Evolutionary conservation across 164 flowering plant species (phyloP), one percentile per base, ranked within the genome.

Genomic region (Nymphaea thermarum): DNA sequence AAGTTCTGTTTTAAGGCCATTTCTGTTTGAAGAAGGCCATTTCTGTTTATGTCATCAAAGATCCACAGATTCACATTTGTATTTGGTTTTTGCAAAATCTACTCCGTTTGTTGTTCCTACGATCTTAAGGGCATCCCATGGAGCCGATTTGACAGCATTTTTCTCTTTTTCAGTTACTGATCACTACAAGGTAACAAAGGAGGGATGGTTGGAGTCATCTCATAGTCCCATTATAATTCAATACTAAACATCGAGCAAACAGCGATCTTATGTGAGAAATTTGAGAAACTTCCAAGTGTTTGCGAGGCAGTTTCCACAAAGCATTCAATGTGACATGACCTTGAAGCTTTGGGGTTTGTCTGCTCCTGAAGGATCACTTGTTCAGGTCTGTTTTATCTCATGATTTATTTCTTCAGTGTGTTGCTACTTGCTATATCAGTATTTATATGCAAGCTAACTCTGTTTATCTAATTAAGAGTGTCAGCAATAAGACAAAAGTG

Each of bases 291-390:
- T 70, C 77, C 77, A 87, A 65, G 80, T 90, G 63, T 80, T 86
- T 73, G 85, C 96, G 41, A 95, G 86, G 81, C 75, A 83, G 63
- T 92, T 83, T 75, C 83, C 82, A 51, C 80, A 87, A 42, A 87
- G 94, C 77, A 85, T 79, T 62, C 85, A 80, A 4, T 90, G 91
- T 82, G 96, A 92, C 71, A 79, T 95, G 66, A 80, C 82, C 42
- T 70, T 95, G 80, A 90, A 71, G 80, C 90, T 80, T 43, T 95
- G 89, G 82, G 99, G 99, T 7, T 73, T 95, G 68, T 90, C 93
- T 74, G 79, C 97, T 55, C 99, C 99, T 64, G 98, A 92, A 86
- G 99, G 99, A 47, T 85, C 97, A 64, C 86, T 95, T 78, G 92
- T 86, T 6, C 85, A 95, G 98, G 99, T 94, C 80, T 65, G 87